These are phyloP conservation scores for Polyporus tsugae DNA, from an alignment of 1,284 basidiomycete species.

Conservation along the genomic window DNA sequence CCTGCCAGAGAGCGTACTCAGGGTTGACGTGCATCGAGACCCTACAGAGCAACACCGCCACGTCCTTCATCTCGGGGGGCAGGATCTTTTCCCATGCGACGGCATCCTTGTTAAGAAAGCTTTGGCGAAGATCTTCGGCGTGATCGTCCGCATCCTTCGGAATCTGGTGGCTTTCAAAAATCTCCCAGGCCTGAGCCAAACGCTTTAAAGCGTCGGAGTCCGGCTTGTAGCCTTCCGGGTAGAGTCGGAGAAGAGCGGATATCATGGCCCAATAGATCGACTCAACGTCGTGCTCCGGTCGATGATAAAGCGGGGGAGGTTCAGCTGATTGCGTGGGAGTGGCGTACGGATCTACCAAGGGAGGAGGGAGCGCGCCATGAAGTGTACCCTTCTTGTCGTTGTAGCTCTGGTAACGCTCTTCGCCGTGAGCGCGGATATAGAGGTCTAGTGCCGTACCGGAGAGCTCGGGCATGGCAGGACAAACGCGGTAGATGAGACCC, in stretches of 20 bases:
- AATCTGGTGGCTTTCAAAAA: neutral
- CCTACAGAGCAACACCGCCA: neutral
- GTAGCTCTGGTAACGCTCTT: neutral
- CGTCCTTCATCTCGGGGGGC: neutral
- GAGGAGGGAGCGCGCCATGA: neutral
- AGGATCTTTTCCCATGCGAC: neutral
- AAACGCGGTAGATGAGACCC: too few species aligned
- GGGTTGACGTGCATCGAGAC: neutral
- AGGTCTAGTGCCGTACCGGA: neutral
- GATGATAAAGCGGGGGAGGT: neutral
- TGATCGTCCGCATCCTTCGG: neutral
- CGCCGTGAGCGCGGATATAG: neutral
- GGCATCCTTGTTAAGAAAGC: neutral
- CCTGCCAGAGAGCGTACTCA: neutral
- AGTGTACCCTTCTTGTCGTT: neutral
- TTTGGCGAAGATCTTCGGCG: neutral
- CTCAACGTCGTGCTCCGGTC: conserved; percentile 10
- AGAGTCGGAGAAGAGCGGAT: neutral
- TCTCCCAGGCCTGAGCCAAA: neutral
- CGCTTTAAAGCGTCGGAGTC: neutral
- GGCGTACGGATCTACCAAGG: neutral
- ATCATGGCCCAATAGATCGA: conserved; percentile 7
- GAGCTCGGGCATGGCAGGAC: neutral
- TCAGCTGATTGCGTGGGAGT: neutral
- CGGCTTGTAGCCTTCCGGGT: too few species aligned